Base-by-base conservation (phyloP, 352 stramenopile genomes). In the Pythium dissotocum region DNA sequence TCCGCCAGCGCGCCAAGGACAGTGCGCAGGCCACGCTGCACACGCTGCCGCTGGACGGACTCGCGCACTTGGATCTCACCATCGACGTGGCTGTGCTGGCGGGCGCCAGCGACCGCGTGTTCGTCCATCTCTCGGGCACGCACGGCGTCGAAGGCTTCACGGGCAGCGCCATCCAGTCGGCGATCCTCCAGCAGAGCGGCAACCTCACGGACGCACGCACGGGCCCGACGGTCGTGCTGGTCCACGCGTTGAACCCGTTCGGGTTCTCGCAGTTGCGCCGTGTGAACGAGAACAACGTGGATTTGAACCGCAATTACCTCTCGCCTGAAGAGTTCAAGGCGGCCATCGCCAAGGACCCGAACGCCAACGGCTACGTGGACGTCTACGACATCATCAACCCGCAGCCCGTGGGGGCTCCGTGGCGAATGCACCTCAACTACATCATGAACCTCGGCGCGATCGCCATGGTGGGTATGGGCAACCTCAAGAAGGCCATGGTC, bases 211-310 rank as follows among this genome's bases (percentile, higher is more conserved):
- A 57, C 21, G 35, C 32, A 1, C 40, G 21, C 9, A 40, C 51
- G 24, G 52, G 69, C 10, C 83, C 89, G 2, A 98, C 93, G 8
- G 68, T 98, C 21, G 80, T 98, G 16, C 80, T 99, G 9, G 83
- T 98, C 13, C 95, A 98, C 60, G 88, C 91, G 0, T 63, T 99
- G 1, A 99, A 99, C 71, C 87, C 95, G 1, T 97, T 87, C 71
- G 95, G 95, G 9, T 98, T 98, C 74, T 73, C 83, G 6, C 71
- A 82, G 72, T 80, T 97, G 30, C 82, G 95, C 32, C 81, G 94
- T 14, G 89, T 89, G 52, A 98, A 98, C 68, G 94, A 98, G 74
- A 79, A 98, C 70, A 98, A 98, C 69, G 91, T 98, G 30, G 94
- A 98, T 71, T 78, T 98, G 32, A 98, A 98, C 73, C 83, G 94